A percentile compares a stretch with the other conserved stretches of the same genome.
These are phyloP conservation scores for Sistotremastrum suecicum DNA, from an alignment of 768 basidiomycete genomes.

Conservation along the genomic window DNA sequence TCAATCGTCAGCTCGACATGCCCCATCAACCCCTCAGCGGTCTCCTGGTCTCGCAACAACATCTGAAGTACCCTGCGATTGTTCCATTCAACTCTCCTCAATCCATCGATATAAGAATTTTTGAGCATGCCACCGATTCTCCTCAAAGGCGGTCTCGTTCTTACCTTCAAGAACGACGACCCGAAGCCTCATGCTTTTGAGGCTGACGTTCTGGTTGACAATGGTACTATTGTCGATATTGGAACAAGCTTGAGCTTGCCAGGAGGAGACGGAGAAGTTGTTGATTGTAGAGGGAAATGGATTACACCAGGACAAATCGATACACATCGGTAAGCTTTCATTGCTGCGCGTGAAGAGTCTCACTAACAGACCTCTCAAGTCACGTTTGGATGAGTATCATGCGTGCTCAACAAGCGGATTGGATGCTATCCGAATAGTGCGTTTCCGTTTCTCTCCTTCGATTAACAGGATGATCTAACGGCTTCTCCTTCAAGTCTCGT, in stretches of 20 bases:
- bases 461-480: not conserved
- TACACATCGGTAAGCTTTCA: conserved; percentile 15
- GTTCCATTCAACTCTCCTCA: no score
- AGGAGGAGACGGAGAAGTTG: conserved; percentile 9
- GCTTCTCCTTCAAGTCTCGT: not conserved
- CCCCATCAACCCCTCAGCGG: no score
- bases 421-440: conserved; percentile 13
- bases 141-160: conserved; percentile 14
- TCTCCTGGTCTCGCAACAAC: no score
- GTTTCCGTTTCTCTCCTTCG: conserved; percentile 10
- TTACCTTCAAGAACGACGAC: conserved; percentile 12
- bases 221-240: conserved; percentile 13
- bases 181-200: conserved; percentile 4
- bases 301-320: conserved; percentile 19
- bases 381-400: conserved; percentile 17
- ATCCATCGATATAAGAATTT: no score
- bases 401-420: conserved; percentile 8
- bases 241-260: conserved; percentile 9
- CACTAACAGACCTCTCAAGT: conserved; percentile 3
- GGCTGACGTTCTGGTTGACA: conserved; percentile 16
- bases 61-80: no score
- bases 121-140: not conserved
- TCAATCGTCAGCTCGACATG: no score
- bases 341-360: not conserved
- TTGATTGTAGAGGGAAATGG: conserved; percentile 16